Evolutionary conservation across 208 protist genomes (phyloP), one percentile per base, ranked within the genome.

Genomic region (Trypanosoma congolense): DNA sequence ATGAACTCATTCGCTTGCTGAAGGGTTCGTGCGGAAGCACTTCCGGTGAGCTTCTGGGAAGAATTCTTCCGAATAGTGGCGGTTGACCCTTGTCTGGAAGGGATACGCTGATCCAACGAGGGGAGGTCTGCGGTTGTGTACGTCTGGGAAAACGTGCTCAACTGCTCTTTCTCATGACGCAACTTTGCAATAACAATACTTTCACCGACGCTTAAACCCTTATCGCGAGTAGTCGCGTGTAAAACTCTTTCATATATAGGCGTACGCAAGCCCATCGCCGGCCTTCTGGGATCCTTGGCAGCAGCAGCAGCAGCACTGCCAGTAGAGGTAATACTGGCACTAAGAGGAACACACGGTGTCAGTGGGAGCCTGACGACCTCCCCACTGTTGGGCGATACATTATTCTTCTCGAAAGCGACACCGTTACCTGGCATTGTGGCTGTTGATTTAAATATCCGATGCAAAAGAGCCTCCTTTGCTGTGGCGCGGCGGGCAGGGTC

Each of bases 401-500:
- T 38, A 38, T 6, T 16, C 12, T 12, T 38, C 33, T 38, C 12
- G 33, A 16, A 16, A 12, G 33, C 6, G 33, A 12, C 33, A 38
- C 9, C 12, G 9, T 6, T 16, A 12, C 12, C 12, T 38, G 33
- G 12, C 33, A 38, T 6, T 6, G 12, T 38, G 33, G 12, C 6
- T 6, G 33, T 6, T 38, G 6, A 12, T 12, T 83, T 51, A 53
- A 96, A 91, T 22, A 91, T 65, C 4, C 70, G 77, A 62, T 89
- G 67, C 24, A 67, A 30, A 28, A 93, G 61, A 0, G 81, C 82
- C 45, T 93, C 70, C 19, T 58, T 47, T 10, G 87, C 78, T 0
- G 75, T 83, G 25, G 90, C 71, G 43, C 90, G 86, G 44, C 77
- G 65, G 31, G 52, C 30, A 9, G 90, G 85, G 66, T 93, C 76